A percentile compares a stretch with the other conserved stretches of the same genome.
Evolutionary conservation across 139 green algal genomes (phyloP).

Genomic region (Coelastrella sp.): DNA sequence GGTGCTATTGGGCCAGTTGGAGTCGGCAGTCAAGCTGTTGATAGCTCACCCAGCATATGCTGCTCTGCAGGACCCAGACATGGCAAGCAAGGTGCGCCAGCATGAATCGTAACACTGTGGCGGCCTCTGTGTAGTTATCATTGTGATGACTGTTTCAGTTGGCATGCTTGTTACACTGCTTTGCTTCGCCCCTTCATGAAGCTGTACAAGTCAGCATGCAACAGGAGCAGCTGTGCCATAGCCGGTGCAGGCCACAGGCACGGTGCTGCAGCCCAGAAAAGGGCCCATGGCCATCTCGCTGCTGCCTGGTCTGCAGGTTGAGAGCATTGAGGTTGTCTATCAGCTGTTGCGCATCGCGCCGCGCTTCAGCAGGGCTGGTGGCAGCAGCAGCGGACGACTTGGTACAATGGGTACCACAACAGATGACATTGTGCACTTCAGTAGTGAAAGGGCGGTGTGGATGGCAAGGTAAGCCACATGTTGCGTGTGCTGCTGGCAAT

Average conservation of each 20-base stretch:
- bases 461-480: background rate
- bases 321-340: slow-evolving; percentile 60
- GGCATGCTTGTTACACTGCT: background rate
- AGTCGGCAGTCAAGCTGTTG: slow-evolving; percentile 68
- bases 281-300: too few relatives aligned
- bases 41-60: slow-evolving; percentile 62
- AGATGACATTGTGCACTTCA: slow-evolving; percentile 10
- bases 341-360: slow-evolving; percentile 60
- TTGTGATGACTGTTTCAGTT: too few relatives aligned
- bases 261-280: too few relatives aligned
- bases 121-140: too few relatives aligned
- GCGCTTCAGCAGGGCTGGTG: slow-evolving; percentile 44
- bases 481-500: background rate
- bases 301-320: slow-evolving; percentile 51
- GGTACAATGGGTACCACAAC: background rate
- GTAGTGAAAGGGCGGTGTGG: slow-evolving; percentile 6
- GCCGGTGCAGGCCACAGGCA: too few relatives aligned
- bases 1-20: slow-evolving; percentile 67
- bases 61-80: background rate
- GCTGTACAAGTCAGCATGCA: too few relatives aligned
- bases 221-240: too few relatives aligned
- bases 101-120: too few relatives aligned
- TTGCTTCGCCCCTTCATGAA: too few relatives aligned
- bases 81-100: slow-evolving; percentile 38
- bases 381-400: slow-evolving; percentile 15